Percentiles rank a stretch among this genome's conserved stretches.
Evolutionary conservation across 2,329 filamentous ascomycete genomes (phyloP).

Genomic region (Ceratocystis diversiconidia): DNA sequence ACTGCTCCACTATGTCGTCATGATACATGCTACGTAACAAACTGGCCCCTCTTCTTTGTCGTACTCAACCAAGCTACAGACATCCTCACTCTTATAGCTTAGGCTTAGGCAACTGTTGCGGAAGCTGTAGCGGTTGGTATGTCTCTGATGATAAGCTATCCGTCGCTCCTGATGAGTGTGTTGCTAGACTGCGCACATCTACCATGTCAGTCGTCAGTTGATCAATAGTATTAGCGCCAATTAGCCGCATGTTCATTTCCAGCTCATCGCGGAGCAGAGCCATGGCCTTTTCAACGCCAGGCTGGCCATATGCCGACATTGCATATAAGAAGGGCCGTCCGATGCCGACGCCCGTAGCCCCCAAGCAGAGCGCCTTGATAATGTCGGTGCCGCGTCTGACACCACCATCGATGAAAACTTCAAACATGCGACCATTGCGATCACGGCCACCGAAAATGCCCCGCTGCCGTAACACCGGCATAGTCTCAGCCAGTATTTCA

Average conservation of each 20-base stretch:
- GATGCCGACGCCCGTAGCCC: conserved; percentile 84
- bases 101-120: conserved; percentile 34
- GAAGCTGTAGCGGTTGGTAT: conserved; percentile 41
- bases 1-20: neutral
- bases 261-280: conserved; percentile 88
- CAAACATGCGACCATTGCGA: conserved; percentile 39
- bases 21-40: neutral
- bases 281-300: conserved; percentile 85
- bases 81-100: conserved; percentile 29
- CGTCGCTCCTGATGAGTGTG: conserved; percentile 35
- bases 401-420: conserved; percentile 85
- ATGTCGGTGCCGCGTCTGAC: conserved; percentile 85
- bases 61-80: neutral
- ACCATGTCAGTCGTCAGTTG: conserved; percentile 71
- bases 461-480: conserved; percentile 65
- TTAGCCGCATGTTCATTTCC: conserved; percentile 96
- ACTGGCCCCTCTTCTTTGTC: neutral
- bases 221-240: conserved; percentile 60
- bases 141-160: conserved; percentile 36
- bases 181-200: conserved; percentile 56
- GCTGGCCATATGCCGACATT: conserved; percentile 80
- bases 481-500: conserved; percentile 83
- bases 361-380: conserved; percentile 84
- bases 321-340: conserved; percentile 90
- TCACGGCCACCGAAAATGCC: conserved; percentile 44